Base-by-base conservation (phyloP, 805 yeast species). In the Schizosaccharomyces lindneri region DNA sequence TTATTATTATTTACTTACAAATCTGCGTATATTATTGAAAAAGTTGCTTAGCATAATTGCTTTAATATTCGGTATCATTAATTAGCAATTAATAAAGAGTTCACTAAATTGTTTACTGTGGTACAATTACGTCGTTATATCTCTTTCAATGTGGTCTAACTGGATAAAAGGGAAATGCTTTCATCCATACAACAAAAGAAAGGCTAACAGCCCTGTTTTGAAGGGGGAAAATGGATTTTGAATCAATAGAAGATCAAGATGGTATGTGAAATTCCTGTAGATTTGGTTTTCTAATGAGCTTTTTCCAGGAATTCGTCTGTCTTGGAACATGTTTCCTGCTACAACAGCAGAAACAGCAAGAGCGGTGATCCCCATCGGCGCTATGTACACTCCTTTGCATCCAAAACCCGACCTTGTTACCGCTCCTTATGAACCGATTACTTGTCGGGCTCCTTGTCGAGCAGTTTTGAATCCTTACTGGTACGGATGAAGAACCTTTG, bases 331-430 rank as follows among this genome's bases (percentile, higher is more conserved):
- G 55, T 83, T 93, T 68, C 98, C 98, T 36, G 81, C 85, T 55
- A 83, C 95, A 48, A 81, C 88, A 66, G 80, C 81, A 55, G 97
- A 93, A 72, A 93, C 95, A 19, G 82, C 83, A 67, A 84, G 90
- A 66, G 84, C 87, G 68, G 94, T 90, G n/a, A 88, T 90, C 41
- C 98, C 98, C 11, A 83, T 93, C 46, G 95, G 96, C 55, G 84
- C 95, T 62, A 74, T 93, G 64, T 93, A 88, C 75, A 88, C 97
- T 17, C 98, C 98, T 7, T 78, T 93, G 67, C 81, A 86, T 68
- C 81, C 80, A 63, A 80, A 85, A 66, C 84, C 83, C 63, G 88
- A 83, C 65, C 75, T 87, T 64, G 83, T 86, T 19, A 73, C 85
- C 62, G 87, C 89, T 63, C 80, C 80, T 67, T 87, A 88, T 72